These are phyloP conservation scores for Eragrostis curvula DNA, from an alignment of 176 grass and related monocot species.

Conservation along the genomic window DNA sequence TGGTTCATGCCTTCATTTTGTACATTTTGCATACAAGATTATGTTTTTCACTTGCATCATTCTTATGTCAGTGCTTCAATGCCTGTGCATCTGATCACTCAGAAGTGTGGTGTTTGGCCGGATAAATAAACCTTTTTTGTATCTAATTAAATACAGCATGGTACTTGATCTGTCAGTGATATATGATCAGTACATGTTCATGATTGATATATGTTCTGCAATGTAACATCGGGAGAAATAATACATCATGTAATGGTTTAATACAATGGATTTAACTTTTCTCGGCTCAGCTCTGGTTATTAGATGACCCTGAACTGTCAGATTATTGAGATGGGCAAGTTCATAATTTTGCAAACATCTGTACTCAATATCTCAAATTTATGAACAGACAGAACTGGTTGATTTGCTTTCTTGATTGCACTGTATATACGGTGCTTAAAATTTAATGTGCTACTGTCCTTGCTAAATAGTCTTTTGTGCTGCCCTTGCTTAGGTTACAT, in stretches of 20 bases:
- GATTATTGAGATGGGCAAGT: slow-evolving; percentile 15
- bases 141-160: neutral
- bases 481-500: slow-evolving; percentile 79
- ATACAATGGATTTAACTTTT: neutral
- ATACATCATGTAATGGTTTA: neutral
- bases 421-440: neutral
- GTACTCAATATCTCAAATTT: neutral
- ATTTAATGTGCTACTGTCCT: slow-evolving; percentile 6
- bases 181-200: neutral
- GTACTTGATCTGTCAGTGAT: neutral
- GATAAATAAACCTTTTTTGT: neutral
- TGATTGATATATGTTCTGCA: neutral
- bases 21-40: neutral
- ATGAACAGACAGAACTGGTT: slow-evolving; percentile 1
- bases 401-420: slow-evolving; percentile 7
- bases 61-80: slow-evolving; percentile 5
- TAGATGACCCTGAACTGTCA: neutral
- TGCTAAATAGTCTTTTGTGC: slow-evolving; percentile 30
- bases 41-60: neutral
- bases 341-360: slow-evolving; percentile 25
- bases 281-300: slow-evolving; percentile 6
- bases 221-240: neutral
- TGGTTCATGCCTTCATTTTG: neutral
- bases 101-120: slow-evolving; percentile 3
- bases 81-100: neutral